A percentile compares a stretch with the other conserved stretches of the same genome.
Evolutionary conservation across 805 yeast species (phyloP).

Genomic region (Candida pini): DNA sequence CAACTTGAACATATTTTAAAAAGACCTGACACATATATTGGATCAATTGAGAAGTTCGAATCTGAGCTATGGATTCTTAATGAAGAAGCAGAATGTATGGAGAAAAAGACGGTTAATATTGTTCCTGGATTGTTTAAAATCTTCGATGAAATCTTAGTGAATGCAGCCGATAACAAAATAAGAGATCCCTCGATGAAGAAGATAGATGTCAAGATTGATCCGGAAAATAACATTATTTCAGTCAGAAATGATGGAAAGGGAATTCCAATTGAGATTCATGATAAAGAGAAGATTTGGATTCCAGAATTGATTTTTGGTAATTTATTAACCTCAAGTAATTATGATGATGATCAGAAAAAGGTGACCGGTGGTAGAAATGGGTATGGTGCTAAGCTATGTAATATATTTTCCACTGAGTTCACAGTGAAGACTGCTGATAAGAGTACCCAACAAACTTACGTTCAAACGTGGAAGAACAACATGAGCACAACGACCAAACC

Average conservation of each 20-base stretch:
- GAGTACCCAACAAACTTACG: slow-evolving; percentile 52
- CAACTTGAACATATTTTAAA: slow-evolving; percentile 94
- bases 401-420: slow-evolving; percentile 87
- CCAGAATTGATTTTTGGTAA: slow-evolving; percentile 97
- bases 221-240: slow-evolving; percentile 66
- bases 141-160: slow-evolving; percentile 93
- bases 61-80: slow-evolving; percentile 84
- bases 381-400: slow-evolving; percentile 95
- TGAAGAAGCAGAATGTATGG: slow-evolving; percentile 56
- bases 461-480: slow-evolving; percentile 82
- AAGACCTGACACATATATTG: slow-evolving; percentile 97
- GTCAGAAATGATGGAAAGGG: slow-evolving; percentile 93
- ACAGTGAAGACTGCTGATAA: slow-evolving; percentile 85
- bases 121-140: slow-evolving; percentile 97
- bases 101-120: slow-evolving; percentile 56
- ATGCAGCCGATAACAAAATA: slow-evolving; percentile 98
- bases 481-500: slow-evolving; percentile 80
- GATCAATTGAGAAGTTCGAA: slow-evolving; percentile 81
- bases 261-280: slow-evolving; percentile 91
- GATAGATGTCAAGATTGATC: slow-evolving; percentile 75
- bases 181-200: slow-evolving; percentile 88
- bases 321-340: slow-evolving; percentile 88
- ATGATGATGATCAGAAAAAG: slow-evolving; percentile 91
- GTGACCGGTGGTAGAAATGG: slow-evolving; percentile 99
- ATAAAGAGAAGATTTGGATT: slow-evolving; percentile 84